Percentiles rank a stretch among this genome's conserved stretches.
Conservation (phyloP, 2,329 filamentous ascomycete genomes). For the Neonectria faginata region DNA sequence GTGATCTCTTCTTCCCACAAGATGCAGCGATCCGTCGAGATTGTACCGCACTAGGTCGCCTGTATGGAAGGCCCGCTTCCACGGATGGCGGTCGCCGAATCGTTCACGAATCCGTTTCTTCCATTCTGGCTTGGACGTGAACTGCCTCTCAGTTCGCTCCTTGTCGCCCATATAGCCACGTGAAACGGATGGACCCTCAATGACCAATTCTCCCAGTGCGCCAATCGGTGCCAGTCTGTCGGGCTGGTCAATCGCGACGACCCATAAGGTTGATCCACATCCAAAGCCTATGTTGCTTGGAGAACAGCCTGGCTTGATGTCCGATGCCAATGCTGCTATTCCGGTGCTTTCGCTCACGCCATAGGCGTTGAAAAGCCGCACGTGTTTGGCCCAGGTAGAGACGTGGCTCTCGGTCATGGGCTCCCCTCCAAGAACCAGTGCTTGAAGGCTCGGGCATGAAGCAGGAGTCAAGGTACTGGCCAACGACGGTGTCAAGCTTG, state of each 20-base stretch:
- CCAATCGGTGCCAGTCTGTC: constrained; percentile 1
- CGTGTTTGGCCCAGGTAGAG: background rate
- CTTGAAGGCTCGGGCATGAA: constrained; percentile 3
- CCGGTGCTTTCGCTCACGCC: background rate
- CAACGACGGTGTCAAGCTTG: background rate
- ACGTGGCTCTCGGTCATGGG: background rate
- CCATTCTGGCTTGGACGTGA: background rate
- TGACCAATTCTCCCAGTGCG: background rate
- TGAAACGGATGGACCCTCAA: background rate
- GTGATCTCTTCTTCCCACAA: constrained; percentile 7
- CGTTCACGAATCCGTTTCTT: background rate
- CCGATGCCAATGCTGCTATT: background rate
- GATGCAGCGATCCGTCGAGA: constrained; percentile 3
- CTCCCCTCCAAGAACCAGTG: constrained; percentile 7
- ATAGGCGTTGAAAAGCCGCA: constrained; percentile 4
- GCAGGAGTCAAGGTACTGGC: constrained; percentile 3
- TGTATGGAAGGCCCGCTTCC: constrained; percentile 9
- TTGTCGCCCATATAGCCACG: background rate
- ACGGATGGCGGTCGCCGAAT: background rate
- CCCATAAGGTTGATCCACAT: constrained; percentile 1
- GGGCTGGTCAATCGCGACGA: constrained; percentile 1
- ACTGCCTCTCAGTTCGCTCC: background rate
- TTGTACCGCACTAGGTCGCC: constrained; percentile 14
- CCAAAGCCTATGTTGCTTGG: constrained; percentile 5
- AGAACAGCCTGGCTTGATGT: background rate